Conservation (phyloP, 192 early-diverging fungal species). For the Backusella parvicylindrica region DNA sequence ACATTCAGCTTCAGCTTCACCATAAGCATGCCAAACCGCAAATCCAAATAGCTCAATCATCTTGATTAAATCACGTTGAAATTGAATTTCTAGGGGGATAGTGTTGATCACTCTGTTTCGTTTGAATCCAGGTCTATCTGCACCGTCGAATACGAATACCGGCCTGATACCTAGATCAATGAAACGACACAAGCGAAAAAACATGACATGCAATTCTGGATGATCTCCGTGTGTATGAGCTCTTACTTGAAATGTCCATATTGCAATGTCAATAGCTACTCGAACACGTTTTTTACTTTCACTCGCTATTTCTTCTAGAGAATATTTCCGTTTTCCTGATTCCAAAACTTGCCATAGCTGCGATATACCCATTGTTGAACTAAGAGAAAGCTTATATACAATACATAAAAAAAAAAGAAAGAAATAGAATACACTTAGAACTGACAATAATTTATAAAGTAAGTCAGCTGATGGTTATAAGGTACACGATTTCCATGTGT, state of each 20-base stretch:
- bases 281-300: background rate
- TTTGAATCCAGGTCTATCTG: conserved; percentile 9
- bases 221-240: background rate
- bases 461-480: background rate
- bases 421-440: background rate
- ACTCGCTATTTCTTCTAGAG: background rate
- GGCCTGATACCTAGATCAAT: conserved; percentile 22
- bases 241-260: conserved; percentile 13
- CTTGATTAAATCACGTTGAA: background rate
- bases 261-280: conserved; percentile 19
- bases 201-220: background rate
- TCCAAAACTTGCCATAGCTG: background rate
- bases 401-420: background rate
- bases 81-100: background rate
- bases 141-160: conserved; percentile 34
- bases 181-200: conserved; percentile 19
- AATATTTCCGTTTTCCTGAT: background rate
- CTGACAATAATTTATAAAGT: background rate
- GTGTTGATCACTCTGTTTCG: conserved; percentile 10
- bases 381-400: too few relatives aligned
- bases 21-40: conserved; percentile 22
- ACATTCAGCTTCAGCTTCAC: conserved; percentile 41
- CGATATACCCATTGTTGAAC: conserved; percentile 1
- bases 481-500: background rate
- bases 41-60: conserved; percentile 21